Percentiles rank a stretch among this genome's conserved stretches.
These are phyloP conservation scores for Hibiscus tridactylites DNA, from an alignment of 345 rosid species.

Conservation along the genomic window DNA sequence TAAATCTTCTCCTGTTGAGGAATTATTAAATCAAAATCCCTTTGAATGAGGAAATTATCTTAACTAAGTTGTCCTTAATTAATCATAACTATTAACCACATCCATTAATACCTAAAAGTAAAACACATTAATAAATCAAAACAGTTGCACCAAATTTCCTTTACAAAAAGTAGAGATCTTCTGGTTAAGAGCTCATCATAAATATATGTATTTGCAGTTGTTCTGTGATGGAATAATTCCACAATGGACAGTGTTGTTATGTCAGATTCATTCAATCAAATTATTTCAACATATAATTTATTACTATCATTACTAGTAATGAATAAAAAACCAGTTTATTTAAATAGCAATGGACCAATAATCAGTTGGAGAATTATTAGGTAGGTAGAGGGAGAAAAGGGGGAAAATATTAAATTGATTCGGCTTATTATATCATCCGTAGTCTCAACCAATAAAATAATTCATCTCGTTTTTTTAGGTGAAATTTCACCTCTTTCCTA, in stretches of 20 bases:
- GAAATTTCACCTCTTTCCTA: no score
- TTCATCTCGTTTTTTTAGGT: no score
- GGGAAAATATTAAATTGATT: no score
- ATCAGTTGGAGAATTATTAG: no score
- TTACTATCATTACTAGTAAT: neutral
- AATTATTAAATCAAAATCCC: neutral
- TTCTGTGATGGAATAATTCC: neutral
- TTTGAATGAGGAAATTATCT: neutral
- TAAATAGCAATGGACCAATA: neutral
- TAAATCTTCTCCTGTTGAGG: neutral
- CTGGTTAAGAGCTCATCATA: neutral
- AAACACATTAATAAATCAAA: neutral
- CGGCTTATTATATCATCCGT: no score
- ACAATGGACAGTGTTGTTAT: neutral
- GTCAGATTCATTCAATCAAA: neutral
- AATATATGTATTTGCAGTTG: neutral
- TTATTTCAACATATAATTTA: neutral
- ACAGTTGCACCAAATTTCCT: neutral
- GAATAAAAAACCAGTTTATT: neutral
- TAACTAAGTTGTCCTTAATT: neutral
- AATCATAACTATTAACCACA: neutral
- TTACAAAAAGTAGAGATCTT: neutral
- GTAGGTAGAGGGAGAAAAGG: no score
- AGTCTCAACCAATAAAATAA: no score
- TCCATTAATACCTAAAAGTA: neutral